Percentiles rank a stretch among this genome's conserved stretches.
Conservation (phyloP, 2,329 filamentous ascomycete genomes). For the Penicillium sp. region DNA sequence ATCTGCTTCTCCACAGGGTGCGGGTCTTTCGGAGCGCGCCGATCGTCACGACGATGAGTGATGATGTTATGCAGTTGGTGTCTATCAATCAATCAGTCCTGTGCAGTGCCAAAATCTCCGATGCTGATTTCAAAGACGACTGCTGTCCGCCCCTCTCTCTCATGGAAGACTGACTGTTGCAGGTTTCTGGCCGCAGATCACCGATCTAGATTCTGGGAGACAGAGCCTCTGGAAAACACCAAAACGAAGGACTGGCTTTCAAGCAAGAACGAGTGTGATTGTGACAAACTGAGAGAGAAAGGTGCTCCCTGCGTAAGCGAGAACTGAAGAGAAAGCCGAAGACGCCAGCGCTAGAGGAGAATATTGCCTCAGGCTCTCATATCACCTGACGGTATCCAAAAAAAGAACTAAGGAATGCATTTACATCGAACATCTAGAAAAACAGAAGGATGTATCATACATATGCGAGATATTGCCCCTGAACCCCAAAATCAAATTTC, state of each 20-base stretch:
- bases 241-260: slow-evolving; percentile 20
- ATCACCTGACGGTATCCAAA: slow-evolving; percentile 27
- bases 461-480: slow-evolving; percentile 13
- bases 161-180: slow-evolving; percentile 4
- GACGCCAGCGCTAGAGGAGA: slow-evolving; percentile 19
- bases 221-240: not conserved
- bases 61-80: slow-evolving; percentile 6
- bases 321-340: slow-evolving; percentile 15
- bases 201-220: not conserved
- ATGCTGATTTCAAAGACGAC: not conserved
- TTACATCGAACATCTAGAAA: slow-evolving; percentile 6
- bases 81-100: slow-evolving; percentile 1
- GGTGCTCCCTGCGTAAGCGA: slow-evolving; percentile 13
- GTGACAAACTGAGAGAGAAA: not conserved
- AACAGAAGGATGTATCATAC: slow-evolving; percentile 24
- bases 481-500: slow-evolving; percentile 12
- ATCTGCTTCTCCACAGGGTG: slow-evolving; percentile 23
- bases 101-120: not conserved
- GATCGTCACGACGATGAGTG: slow-evolving; percentile 16
- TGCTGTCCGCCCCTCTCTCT: slow-evolving; percentile 1
- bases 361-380: slow-evolving; percentile 19
- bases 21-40: slow-evolving; percentile 23
- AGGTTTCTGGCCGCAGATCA: slow-evolving; percentile 6
- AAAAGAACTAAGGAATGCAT: slow-evolving; percentile 6
- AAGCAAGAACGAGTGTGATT: slow-evolving; percentile 8